Percentiles rank a stretch among this genome's conserved stretches.
phyloP scores from a whole-genome alignment of 192 early-diverging fungal species.

The Globomyces pollinis-pini region DNA sequence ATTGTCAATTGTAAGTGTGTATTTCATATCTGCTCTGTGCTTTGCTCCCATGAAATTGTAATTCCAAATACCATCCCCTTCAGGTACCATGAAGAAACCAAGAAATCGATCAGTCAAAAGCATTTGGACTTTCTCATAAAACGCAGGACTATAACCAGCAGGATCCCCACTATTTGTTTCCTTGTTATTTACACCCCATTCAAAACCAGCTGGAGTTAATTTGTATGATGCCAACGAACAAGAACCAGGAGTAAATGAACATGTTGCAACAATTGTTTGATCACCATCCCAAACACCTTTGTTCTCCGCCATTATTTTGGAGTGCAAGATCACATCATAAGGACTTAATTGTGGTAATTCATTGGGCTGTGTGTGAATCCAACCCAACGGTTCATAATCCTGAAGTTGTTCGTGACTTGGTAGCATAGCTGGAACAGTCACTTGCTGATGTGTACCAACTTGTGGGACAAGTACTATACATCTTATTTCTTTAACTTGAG shows the following conservation, averaged over 20 bases:
- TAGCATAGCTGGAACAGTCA: constrained; percentile 79
- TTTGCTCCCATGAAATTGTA: constrained; percentile 98
- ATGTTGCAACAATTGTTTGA: constrained; percentile 83
- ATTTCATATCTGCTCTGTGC: constrained; percentile 88
- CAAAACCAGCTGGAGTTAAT: constrained; percentile 90
- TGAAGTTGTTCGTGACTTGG: constrained; percentile 87
- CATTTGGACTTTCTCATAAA: constrained; percentile 97
- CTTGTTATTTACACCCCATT: constrained; percentile 93
- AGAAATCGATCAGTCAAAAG: constrained; percentile 91
- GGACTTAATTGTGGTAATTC: constrained; percentile 83
- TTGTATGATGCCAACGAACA: constrained; percentile 94
- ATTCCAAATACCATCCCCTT: constrained; percentile 91
- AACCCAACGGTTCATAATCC: constrained; percentile 92
- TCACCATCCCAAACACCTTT: constrained; percentile 86
- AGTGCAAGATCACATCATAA: constrained; percentile 85
- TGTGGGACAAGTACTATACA: constrained; percentile 94
- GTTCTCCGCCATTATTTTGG: constrained; percentile 80
- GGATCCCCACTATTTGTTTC: constrained; percentile 78
- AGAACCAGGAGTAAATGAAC: constrained; percentile 97
- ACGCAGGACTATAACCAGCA: constrained; percentile 72
- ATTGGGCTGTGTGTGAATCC: constrained; percentile 96
- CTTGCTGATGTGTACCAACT: constrained; percentile 92
- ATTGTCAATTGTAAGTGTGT: constrained; percentile 77
- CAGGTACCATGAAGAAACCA: constrained; percentile 97
- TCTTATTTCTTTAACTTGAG: constrained; percentile 93